A percentile compares a stretch with the other conserved stretches of the same genome.
Conservation (phyloP, 2,329 filamentous ascomycete species). For the Colletotrichum tofieldiae region DNA sequence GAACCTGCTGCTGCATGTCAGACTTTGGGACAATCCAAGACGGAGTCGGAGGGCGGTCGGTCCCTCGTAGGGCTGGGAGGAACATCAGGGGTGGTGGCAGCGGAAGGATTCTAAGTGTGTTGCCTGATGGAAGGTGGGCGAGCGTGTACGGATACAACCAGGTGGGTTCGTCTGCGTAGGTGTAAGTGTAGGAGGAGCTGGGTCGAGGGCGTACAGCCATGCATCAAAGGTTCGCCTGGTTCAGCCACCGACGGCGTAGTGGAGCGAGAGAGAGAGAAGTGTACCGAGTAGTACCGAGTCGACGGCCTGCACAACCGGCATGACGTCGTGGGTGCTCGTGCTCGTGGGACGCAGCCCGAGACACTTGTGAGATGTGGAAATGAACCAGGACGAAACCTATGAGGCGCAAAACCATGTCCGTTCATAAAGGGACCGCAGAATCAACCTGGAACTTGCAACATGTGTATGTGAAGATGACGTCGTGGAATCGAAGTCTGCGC, state of each 20-base stretch:
- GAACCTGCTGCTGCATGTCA: slow-evolving; percentile 41
- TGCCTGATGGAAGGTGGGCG: slow-evolving; percentile 14
- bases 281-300: not conserved
- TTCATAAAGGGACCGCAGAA: not conserved
- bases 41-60: slow-evolving; percentile 23
- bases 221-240: slow-evolving; percentile 7
- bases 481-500: slow-evolving; percentile 18
- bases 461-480: slow-evolving; percentile 22
- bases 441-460: not conserved
- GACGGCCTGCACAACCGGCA: not conserved
- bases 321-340: slow-evolving; percentile 12
- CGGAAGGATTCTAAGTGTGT: slow-evolving; percentile 40
- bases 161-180: slow-evolving; percentile 2
- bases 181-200: slow-evolving; percentile 18
- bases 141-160: not conserved
- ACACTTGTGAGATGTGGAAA: not conserved
- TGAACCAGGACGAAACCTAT: slow-evolving; percentile 3
- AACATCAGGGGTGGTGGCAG: slow-evolving; percentile 37
- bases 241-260: slow-evolving; percentile 11
- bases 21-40: slow-evolving; percentile 31
- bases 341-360: not conserved
- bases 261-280: not conserved
- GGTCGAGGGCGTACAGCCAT: not conserved
- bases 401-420: slow-evolving; percentile 4
- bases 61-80: slow-evolving; percentile 42